Evolutionary conservation across 495 filamentous ascomycete species (phyloP), one percentile per base, ranked within the genome.

Genomic region (Neurospora sp.): DNA sequence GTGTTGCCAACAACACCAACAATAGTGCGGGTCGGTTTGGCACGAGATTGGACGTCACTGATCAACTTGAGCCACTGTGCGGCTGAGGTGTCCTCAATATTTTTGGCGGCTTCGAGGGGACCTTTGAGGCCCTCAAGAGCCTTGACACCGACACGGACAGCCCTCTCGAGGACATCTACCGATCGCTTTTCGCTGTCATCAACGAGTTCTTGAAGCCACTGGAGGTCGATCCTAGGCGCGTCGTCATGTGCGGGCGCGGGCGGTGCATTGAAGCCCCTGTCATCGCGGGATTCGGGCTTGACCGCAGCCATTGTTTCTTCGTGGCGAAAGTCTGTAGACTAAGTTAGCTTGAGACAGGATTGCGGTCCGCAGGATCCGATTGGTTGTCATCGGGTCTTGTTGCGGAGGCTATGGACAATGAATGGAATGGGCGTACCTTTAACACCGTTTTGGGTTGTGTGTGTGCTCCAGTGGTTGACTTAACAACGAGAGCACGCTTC

Each of bases 1-100:
- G 88, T 89, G 70, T 85, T 88, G 20, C 88, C 88, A 8, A 89
- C 84, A n/a, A 90, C 86, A 41, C 87, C 88, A 27, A 90, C 82
- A 18, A 89, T 81, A 10, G 85, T 86, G 48, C 80, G 83, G 1
- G 75, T 75, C 7, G 81, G 77, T 66, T 73, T 76, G 5, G 76
- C 72, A 35, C 74, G 75, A 23, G 72, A 59, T 39, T 77, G 59
- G 8, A 84, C 72, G 0, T 79, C 75, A 12, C 78, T 77, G 46
- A 89, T 86, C 38, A 82, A 72, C 54, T 82, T 76, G 3, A 86
- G 70, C 86, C 85, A 89, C 23, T 79, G 75, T 39, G 75, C 31
- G 14, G 76, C 76, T 12, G 76, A 74, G 11, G 71, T 39, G 20
- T 16, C 59, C 37, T 74, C 40, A 38, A 69, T 66, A 4, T 69